A percentile compares a stretch with the other conserved stretches of the same genome.
Evolutionary conservation across 768 basidiomycete genomes (phyloP).

Genomic region (Coprinellus aureogranulatus): DNA sequence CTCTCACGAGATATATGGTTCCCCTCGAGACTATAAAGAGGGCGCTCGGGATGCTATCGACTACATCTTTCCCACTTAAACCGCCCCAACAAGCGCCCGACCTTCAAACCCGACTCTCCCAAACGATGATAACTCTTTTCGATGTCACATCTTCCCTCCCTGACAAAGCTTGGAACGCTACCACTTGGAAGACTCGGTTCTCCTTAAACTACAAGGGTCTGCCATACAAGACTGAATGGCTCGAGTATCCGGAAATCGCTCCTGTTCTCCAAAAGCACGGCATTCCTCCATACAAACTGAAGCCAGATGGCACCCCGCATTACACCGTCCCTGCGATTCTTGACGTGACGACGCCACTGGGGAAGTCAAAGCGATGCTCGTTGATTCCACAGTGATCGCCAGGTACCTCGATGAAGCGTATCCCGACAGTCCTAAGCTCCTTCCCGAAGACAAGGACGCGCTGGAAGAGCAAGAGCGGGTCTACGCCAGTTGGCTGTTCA

Average conservation of each 20-base stretch:
- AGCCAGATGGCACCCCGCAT: constrained; percentile 25
- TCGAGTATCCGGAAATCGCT: constrained; percentile 50
- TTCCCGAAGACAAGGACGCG: constrained; percentile 23
- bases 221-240: constrained; percentile 45
- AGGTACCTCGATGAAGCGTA: constrained; percentile 48
- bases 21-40: too few relatives aligned
- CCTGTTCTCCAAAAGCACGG: constrained; percentile 28
- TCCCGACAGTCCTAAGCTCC: constrained; percentile 34
- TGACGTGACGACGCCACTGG: constrained; percentile 41
- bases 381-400: constrained; percentile 44
- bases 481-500: neutral
- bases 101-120: too few relatives aligned
- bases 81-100: too few relatives aligned
- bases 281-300: constrained; percentile 27
- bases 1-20: too few relatives aligned
- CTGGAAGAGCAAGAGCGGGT: constrained; percentile 15
- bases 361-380: constrained; percentile 18
- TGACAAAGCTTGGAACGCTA: constrained; percentile 5
- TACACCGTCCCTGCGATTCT: constrained; percentile 49
- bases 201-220: constrained; percentile 35
- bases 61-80: too few relatives aligned
- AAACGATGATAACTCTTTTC: constrained; percentile 9
- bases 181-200: constrained; percentile 10
- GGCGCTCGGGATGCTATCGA: too few relatives aligned
- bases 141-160: constrained; percentile 5